Conservation (phyloP, 2,329 filamentous ascomycete species). For the Aspergillus caelatus region DNA sequence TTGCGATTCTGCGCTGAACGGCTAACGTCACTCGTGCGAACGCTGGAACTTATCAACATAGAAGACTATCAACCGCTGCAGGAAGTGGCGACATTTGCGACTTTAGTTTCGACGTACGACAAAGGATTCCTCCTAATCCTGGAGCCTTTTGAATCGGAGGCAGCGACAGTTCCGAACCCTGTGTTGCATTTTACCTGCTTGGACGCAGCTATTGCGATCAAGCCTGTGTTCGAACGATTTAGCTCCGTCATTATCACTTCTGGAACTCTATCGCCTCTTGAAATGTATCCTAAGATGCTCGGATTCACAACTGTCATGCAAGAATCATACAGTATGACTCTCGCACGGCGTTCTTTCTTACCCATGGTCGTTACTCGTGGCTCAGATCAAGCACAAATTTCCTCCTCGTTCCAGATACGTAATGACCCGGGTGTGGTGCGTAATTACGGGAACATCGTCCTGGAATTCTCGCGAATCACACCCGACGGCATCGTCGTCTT, state of each 20-base stretch:
- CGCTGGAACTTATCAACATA: conserved; percentile 93
- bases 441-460: conserved; percentile 91
- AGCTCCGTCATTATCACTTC: conserved; percentile 98
- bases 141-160: conserved; percentile 96
- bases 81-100: conserved; percentile 97
- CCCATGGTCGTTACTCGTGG: conserved; percentile 97
- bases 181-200: conserved; percentile 97
- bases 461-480: conserved; percentile 93
- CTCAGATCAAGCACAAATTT: conserved; percentile 89
- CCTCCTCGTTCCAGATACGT: conserved; percentile 90
- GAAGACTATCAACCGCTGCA: conserved; percentile 97
- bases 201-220: conserved; percentile 96
- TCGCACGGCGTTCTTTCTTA: conserved; percentile 90
- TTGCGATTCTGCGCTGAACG: conserved; percentile 91
- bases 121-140: conserved; percentile 94
- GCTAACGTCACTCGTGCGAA: conserved; percentile 89
- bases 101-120: conserved; percentile 93
- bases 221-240: conserved; percentile 95
- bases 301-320: conserved; percentile 90
- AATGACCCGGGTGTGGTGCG: conserved; percentile 96
- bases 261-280: conserved; percentile 91
- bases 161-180: conserved; percentile 92
- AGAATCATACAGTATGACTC: conserved; percentile 96
- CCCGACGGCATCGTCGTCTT: conserved; percentile 99
- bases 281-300: conserved; percentile 99